Base-by-base conservation (phyloP, 768 basidiomycete genomes). In the Tubosaeta brunneosetosa region DNA sequence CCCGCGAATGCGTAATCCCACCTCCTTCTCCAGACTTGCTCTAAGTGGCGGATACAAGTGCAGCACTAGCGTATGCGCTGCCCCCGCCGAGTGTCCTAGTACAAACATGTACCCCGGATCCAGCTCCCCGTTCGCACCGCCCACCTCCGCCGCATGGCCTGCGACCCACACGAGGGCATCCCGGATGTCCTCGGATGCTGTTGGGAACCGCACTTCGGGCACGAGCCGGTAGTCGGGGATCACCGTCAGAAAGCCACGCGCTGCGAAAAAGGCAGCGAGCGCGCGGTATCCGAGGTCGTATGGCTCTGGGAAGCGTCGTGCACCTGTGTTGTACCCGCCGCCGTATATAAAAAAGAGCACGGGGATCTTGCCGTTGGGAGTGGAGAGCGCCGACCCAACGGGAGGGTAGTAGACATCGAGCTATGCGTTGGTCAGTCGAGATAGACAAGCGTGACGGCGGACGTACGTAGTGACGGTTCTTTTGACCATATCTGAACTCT, bases 191-290 rank as follows among this genome's bases (percentile, higher is more conserved):
- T 81, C 74, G 0, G 75, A 76, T 1, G 77, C 73, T 0, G 70
- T 72, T 0, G 86, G 86, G 63, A 77, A 86, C n/a, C 64, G 71
- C 51, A 75, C 76, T 29, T 76, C 61, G 6, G 85, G 85, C 4
- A 77, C 77, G 37, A 88, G 76, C 0, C 83, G 80, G 57, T 88
- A 87, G 68, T 88, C 84, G 0, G 85, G 77, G 55, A 88, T 81
- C 57, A 86, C 69, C n/a, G 79, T 79, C 56, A 85, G 55, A 67
- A 84, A 77, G 0, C 85, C 85, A 14, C 66, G 73, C 9, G 72
- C 71, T 0, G 85, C 81, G 65, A 81, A 88, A 71, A 79, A 87
- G 3, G 82, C 69, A 0, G 79, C 85, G 8, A 86, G 58, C 52
- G 76, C 77, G n/a, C 73, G 71, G 60, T 85, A 86, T 10, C 65